phyloP scores from a whole-genome alignment of 768 basidiomycete genomes.

The Mrakia frigida region DNA sequence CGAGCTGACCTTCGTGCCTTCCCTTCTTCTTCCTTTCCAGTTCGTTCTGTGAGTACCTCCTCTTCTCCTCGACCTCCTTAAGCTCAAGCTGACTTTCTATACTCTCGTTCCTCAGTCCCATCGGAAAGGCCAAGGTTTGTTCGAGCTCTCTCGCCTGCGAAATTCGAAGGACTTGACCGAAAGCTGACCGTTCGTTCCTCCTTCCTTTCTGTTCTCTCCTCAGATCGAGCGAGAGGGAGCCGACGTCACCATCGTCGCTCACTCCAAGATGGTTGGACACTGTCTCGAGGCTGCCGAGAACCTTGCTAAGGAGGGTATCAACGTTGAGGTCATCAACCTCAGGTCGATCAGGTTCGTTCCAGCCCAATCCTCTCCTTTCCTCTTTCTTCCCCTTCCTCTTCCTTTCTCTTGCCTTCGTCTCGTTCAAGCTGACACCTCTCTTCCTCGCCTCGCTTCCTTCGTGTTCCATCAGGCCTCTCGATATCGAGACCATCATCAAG shows the following conservation, averaged over 20 bases:
- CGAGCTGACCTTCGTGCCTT: background rate
- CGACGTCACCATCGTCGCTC: slow-evolving; percentile 93
- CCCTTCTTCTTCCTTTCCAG: background rate
- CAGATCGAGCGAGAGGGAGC: slow-evolving; percentile 77
- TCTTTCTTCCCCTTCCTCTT: background rate
- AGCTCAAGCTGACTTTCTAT: background rate
- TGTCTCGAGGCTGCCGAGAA: slow-evolving; percentile 88
- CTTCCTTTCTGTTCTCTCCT: background rate
- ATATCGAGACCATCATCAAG: slow-evolving; percentile 93
- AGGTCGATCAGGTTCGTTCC: slow-evolving; percentile 45
- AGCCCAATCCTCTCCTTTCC: background rate
- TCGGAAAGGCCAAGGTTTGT: slow-evolving; percentile 78
- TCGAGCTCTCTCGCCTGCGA: background rate
- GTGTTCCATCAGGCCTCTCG: slow-evolving; percentile 63
- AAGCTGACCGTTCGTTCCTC: background rate
- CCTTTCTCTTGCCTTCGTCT: background rate
- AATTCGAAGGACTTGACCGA: background rate
- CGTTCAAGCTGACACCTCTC: slow-evolving; percentile 49
- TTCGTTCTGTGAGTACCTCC: background rate
- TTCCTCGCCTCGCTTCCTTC: background rate
- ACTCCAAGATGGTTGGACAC: slow-evolving; percentile 97
- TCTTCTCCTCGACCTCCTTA: background rate
- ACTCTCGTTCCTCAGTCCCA: slow-evolving; percentile 64
- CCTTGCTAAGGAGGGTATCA: slow-evolving; percentile 92
- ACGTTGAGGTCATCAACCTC: slow-evolving; percentile 96